Evolutionary conservation across 495 filamentous ascomycete species (phyloP).

Genomic region (Aspergillus mulundensis): DNA sequence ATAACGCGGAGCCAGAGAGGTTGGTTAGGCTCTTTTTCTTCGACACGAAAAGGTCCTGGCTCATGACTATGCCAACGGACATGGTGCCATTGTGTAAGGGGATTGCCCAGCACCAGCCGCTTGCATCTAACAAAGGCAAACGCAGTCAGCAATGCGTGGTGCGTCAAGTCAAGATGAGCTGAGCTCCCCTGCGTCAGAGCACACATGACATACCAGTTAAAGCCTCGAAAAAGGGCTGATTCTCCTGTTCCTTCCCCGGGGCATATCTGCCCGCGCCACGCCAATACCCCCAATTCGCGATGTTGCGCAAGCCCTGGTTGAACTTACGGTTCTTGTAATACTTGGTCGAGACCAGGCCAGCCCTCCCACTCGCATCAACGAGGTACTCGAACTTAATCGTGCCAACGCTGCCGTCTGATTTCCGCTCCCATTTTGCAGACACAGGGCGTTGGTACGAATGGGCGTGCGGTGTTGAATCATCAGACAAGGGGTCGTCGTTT

Average conservation of each 20-base stretch:
- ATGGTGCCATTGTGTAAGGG: conserved; percentile 42
- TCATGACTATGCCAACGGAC: conserved; percentile 39
- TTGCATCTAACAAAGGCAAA: conserved; percentile 22
- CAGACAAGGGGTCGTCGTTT: neutral
- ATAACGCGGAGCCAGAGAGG: too few species aligned
- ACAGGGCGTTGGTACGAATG: too few species aligned
- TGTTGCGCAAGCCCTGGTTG: conserved; percentile 39
- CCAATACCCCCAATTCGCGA: conserved; percentile 47
- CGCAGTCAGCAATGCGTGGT: neutral
- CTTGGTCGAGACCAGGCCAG: conserved; percentile 36
- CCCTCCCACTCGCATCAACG: conserved; percentile 42
- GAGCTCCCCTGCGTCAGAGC: too few species aligned
- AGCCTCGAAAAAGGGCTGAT: too few species aligned
- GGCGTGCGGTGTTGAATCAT: too few species aligned
- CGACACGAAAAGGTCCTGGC: conserved; percentile 25
- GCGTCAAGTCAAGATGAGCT: too few species aligned
- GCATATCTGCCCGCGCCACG: conserved; percentile 16
- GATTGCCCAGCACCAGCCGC: conserved; percentile 45
- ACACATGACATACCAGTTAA: too few species aligned
- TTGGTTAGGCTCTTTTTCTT: conserved; percentile 7
- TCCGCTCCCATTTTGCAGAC: conserved; percentile 6
- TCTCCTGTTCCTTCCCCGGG: too few species aligned
- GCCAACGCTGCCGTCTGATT: conserved; percentile 26
- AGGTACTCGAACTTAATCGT: conserved; percentile 40
- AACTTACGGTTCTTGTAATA: conserved; percentile 41